Evolutionary conservation across 108 stramenopile species (phyloP).

Genomic region (Epithemia pelagica): DNA sequence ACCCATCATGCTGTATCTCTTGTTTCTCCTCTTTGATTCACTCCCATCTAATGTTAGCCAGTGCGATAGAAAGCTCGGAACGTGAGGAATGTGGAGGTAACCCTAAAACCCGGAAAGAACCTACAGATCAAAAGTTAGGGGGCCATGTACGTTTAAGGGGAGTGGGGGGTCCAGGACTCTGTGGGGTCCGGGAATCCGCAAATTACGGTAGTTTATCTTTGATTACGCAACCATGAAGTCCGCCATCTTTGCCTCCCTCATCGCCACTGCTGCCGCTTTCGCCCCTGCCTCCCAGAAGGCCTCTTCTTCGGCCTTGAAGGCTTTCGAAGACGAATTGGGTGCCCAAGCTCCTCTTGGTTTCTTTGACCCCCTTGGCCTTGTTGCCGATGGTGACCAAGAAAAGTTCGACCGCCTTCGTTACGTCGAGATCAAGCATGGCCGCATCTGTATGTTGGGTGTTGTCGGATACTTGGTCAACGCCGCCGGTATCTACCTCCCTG

Average conservation of each 20-base stretch:
- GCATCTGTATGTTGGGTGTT: slow-evolving; percentile 43
- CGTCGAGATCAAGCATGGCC: slow-evolving; percentile 60
- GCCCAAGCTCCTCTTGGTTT: slow-evolving; percentile 62
- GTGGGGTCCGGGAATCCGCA: too few species aligned
- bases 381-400: slow-evolving; percentile 47
- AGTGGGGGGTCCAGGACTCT: too few species aligned
- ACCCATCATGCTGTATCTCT: too few species aligned
- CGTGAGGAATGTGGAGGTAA: too few species aligned
- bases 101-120: too few species aligned
- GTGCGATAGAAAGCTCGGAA: too few species aligned
- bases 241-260: slow-evolving; percentile 48
- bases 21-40: too few species aligned
- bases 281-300: slow-evolving; percentile 39
- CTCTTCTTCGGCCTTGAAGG: slow-evolving; percentile 31
- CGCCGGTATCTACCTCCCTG: slow-evolving; percentile 48
- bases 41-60: too few species aligned
- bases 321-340: slow-evolving; percentile 75
- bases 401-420: slow-evolving; percentile 65
- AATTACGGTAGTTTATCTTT: too few species aligned
- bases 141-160: too few species aligned
- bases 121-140: too few species aligned
- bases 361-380: slow-evolving; percentile 49
- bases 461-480: slow-evolving; percentile 22
- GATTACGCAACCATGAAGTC: slow-evolving; percentile 49
- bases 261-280: slow-evolving; percentile 57